Base-by-base conservation (phyloP, 768 basidiomycete genomes). In the Sporobolomyces pararoseus region DNA sequence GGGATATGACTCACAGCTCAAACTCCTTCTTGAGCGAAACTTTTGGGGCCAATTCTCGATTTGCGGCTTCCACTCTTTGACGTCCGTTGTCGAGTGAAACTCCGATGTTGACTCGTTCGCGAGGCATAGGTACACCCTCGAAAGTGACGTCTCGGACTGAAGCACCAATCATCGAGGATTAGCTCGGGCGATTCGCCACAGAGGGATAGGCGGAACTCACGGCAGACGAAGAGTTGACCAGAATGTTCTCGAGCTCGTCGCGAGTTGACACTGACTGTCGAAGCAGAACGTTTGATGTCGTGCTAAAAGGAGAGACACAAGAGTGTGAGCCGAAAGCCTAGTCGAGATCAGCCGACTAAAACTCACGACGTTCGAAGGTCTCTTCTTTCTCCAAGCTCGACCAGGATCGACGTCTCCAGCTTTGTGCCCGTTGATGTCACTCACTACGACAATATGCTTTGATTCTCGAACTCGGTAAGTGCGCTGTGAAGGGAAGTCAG, bases 61-160 rank as follows among this genome's bases (percentile, higher is more conserved):
- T 53, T 76, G 78, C 1, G 89, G 91, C 12, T 91, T 96, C 6
- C 89, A 97, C 94, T 72, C 89, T 93, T 79, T 96, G 93, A 58
- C 97, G 94, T 12, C 93, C 94, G 76, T 98, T 98, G 80, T 98
- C 96, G 70, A 98, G 83, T 0, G 91, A 91, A 78, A 91, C 91
- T 14, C 87, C 88, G 67, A 96, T 81, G 32, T 82, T 83, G 0
- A 93, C 92, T 0, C 85, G 80, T 71, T 90, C 83, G n/a, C 81
- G 80, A 0, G 93, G 94, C 35, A 97, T 74, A 1, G 94, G 93
- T 37, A 96, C 81, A 63, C 84, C 82, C 44, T 96, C 82, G 54
- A 84, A 85, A 75, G 85, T 88, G 66, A 92, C 83, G 42, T 87
- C 86, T 39, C 90, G 78, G 29, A 97, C 94, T 95, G 74, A 14